Conservation (phyloP, 179 eudicot species). For the Spergularia azorica region DNA sequence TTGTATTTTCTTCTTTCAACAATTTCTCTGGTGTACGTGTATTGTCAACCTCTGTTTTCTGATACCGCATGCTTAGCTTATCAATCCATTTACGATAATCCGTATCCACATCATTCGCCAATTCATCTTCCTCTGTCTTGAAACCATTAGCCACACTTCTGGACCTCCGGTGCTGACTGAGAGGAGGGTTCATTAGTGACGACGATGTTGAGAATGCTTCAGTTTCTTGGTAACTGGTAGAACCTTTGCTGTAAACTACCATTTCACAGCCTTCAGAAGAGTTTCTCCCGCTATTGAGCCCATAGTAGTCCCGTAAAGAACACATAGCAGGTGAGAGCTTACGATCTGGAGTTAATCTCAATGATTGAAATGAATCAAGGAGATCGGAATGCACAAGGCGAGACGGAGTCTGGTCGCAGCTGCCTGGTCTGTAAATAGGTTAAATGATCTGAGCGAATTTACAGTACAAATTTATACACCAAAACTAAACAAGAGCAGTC, state of each 20-base stretch:
- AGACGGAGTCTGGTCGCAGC: slow-evolving; percentile 53
- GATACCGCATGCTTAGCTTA: slow-evolving; percentile 53
- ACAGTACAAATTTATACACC: not conserved
- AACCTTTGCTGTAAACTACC: slow-evolving; percentile 63
- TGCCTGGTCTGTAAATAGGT: slow-evolving; percentile 52
- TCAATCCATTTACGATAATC: slow-evolving; percentile 54
- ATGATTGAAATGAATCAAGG: slow-evolving; percentile 65
- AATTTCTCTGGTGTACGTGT: slow-evolving; percentile 63
- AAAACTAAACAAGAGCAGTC: not conserved
- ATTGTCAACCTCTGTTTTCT: slow-evolving; percentile 66
- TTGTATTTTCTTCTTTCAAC: slow-evolving; percentile 67
- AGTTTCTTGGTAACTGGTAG: slow-evolving; percentile 43
- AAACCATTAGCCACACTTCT: slow-evolving; percentile 69
- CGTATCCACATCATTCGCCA: slow-evolving; percentile 30
- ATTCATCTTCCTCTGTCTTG: slow-evolving; percentile 47
- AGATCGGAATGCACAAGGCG: slow-evolving; percentile 59
- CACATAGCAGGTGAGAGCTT: slow-evolving; percentile 82
- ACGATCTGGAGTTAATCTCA: slow-evolving; percentile 57
- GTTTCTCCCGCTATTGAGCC: slow-evolving; percentile 44
- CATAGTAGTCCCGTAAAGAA: slow-evolving; percentile 75
- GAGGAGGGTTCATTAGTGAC: slow-evolving; percentile 47
- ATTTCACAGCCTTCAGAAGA: slow-evolving; percentile 72
- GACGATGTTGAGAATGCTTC: slow-evolving; percentile 41
- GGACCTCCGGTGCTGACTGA: slow-evolving; percentile 67
- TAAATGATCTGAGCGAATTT: not conserved